A percentile compares a stretch with the other conserved stretches of the same genome.
phyloP scores from a whole-genome alignment of 345 rosid species.

The Passiflora organensis region DNA sequence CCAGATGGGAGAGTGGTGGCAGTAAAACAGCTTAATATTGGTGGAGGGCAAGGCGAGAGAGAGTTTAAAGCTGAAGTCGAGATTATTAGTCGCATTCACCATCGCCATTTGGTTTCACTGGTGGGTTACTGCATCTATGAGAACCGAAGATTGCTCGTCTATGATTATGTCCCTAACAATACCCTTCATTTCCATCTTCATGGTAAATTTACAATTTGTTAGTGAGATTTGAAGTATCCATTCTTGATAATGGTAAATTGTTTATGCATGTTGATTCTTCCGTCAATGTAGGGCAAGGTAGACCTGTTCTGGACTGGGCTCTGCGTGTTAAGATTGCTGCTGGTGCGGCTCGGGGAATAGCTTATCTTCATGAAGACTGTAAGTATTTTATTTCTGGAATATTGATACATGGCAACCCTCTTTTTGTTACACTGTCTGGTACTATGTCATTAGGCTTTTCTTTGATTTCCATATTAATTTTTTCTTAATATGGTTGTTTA shows the following conservation, averaged over 20 bases:
- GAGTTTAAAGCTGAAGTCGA: conserved; percentile 95
- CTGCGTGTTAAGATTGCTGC: conserved; percentile 71
- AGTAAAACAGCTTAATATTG: conserved; percentile 77
- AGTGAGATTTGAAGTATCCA: conserved; percentile 13
- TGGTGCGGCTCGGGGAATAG: conserved; percentile 97
- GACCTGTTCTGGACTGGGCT: conserved; percentile 69
- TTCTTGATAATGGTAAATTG: not conserved
- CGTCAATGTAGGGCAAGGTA: conserved; percentile 41
- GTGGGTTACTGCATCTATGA: conserved; percentile 92
- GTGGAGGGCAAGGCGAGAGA: conserved; percentile 87
- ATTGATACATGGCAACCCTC: not conserved
- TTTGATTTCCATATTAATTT: too few species aligned
- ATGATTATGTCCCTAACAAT: conserved; percentile 80
- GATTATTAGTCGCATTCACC: conserved; percentile 89
- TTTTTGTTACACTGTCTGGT: too few species aligned
- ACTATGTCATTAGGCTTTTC: too few species aligned
- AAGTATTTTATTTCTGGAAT: conserved; percentile 26
- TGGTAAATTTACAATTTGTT: conserved; percentile 37
- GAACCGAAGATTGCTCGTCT: conserved; percentile 69
- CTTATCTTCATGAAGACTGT: conserved; percentile 99
- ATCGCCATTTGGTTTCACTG: conserved; percentile 87
- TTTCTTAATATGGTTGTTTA: too few species aligned
- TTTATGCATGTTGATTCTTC: conserved; percentile 8
- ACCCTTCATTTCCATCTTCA: conserved; percentile 93
- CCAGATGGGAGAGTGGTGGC: conserved; percentile 88